Percentiles rank a stretch among this genome's conserved stretches.
These are phyloP conservation scores for Torrubiella hemipterigena DNA, from an alignment of 2,329 filamentous ascomycete genomes.

Conservation along the genomic window DNA sequence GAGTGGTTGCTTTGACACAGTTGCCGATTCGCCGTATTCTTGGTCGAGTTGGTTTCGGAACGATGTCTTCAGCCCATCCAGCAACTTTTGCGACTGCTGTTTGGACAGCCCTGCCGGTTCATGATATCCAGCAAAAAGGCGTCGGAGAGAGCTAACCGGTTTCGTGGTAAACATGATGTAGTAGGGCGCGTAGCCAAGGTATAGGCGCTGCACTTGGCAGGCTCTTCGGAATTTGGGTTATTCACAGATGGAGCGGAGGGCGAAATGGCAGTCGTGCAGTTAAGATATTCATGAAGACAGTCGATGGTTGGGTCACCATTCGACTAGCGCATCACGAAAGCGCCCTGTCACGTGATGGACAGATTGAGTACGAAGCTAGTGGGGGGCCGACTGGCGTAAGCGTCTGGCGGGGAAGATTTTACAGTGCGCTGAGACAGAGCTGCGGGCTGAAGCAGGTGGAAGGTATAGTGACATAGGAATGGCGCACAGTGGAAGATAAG, in stretches of 20 bases:
- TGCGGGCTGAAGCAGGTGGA: no score
- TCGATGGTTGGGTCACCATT: no score
- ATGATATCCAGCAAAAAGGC: constrained; percentile 30
- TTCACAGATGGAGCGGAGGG: background rate
- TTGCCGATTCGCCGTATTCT: constrained; percentile 36
- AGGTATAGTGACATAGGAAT: no score
- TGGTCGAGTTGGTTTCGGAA: constrained; percentile 46
- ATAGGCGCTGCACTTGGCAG: constrained; percentile 3
- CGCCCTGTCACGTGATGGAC: no score
- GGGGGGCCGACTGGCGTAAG: no score
- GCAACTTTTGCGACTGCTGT: constrained; percentile 40
- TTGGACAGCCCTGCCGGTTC: constrained; percentile 38
- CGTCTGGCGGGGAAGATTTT: no score
- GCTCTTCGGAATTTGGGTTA: constrained; percentile 1
- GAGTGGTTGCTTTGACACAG: constrained; percentile 13
- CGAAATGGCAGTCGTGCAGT: no score
- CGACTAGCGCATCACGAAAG: no score
- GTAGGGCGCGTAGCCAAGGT: background rate
- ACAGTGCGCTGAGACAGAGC: no score
- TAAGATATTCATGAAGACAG: no score
- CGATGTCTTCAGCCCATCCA: constrained; percentile 42
- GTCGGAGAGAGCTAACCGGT: constrained; percentile 22
- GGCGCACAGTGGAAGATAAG: no score
- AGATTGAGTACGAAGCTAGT: no score
- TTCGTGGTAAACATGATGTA: constrained; percentile 26